Evolutionary conservation across 1,139 yeast species (phyloP), one percentile per base, ranked within the genome.

Genomic region (Saccharomyces uvarum): DNA sequence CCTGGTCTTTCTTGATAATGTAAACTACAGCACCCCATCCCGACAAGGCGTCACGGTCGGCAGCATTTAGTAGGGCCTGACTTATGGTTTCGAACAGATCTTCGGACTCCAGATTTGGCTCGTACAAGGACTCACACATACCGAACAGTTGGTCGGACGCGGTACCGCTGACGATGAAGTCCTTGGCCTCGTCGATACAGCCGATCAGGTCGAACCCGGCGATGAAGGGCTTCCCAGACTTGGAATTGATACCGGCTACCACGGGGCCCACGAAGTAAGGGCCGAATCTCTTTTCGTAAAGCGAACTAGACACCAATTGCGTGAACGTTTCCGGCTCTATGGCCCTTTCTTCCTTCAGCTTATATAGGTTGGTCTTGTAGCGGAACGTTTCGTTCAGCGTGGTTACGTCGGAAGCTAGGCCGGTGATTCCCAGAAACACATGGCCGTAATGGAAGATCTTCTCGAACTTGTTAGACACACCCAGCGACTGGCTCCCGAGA

Each of bases 11-110:
- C 54, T 97, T 89, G 56, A 95, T 82, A 57, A 95, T 76, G 72
- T 93, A 91, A 44, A 95, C 99, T 33, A 88, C 88, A 14, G 96
- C 97, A 66, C 99, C 99, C 97, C 98, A 93, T 59, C 99, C 99
- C 52, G 96, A 85, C 60, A 95, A 78, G 5, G 98, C 96, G 74
- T 95, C 99, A 77, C 99, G 86, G 72, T 95, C 99, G 48, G 88
- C 95, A 24, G 97, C 98, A 71, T 88, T 90, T 74, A 93, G 77
- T 60, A 95, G 76, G 0, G 97, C 91, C 74, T 95, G 99, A 64
- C 96, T 86, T 63, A 91, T 87, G 49, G 98, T 91, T 72, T 95
- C 99, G 70, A 95, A 95, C 66, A 95, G 77, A 70, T 93, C 97
- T 63, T 95, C 99, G 4, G 99, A 93, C 71, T 83, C 97, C 65